phyloP scores from a whole-genome alignment of 176 grass and related monocot species.

The Oryza punctata region DNA sequence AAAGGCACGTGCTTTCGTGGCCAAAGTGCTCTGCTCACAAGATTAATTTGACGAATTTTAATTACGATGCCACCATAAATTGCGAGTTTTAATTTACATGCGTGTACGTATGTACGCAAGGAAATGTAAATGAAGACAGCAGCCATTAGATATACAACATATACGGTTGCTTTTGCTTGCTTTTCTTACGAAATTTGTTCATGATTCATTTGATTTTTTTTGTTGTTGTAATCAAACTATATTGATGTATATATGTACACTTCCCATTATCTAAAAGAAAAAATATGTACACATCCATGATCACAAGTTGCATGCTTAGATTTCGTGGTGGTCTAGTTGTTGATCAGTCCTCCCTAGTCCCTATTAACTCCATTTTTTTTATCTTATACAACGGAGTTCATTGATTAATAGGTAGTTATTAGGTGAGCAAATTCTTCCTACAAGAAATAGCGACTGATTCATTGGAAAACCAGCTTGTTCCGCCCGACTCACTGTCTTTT shows the following conservation, averaged over 20 bases:
- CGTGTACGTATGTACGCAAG: background rate
- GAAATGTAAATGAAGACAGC: background rate
- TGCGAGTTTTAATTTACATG: background rate
- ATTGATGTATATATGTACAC: background rate
- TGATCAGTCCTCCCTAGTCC: background rate
- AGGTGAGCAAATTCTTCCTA: background rate
- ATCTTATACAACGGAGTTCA: background rate
- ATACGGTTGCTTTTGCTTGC: background rate
- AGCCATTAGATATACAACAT: background rate
- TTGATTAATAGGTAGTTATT: background rate
- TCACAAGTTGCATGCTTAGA: background rate
- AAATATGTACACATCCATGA: background rate
- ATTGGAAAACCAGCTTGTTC: background rate
- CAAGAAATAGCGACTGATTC: background rate
- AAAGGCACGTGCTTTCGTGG: background rate
- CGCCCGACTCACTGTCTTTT: background rate
- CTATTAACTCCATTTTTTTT: background rate
- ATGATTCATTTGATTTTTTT: background rate
- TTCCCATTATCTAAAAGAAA: no score
- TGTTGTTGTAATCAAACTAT: background rate
- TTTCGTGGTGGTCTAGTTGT: background rate
- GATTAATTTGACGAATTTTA: conserved; percentile 2
- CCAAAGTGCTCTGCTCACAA: background rate
- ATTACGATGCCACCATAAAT: background rate
- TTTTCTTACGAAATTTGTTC: background rate